Base-by-base conservation (phyloP, 1,139 yeast species). In the Ashbya aceris region DNA sequence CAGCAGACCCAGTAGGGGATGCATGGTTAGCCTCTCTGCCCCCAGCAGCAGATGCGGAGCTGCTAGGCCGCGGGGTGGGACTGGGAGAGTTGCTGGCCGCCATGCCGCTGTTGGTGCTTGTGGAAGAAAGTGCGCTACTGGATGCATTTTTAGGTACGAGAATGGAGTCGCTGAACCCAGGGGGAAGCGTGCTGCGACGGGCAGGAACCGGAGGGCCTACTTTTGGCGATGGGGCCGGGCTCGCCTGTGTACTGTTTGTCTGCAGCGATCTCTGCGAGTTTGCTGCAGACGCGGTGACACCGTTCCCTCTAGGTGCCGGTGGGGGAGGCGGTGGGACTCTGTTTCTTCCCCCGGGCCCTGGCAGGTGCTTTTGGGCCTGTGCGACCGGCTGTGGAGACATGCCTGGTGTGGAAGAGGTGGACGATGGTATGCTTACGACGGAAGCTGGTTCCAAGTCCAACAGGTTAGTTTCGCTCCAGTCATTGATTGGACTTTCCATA, bases 101-200 rank as follows among this genome's bases (percentile, higher is more conserved):
- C n/a, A 4, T n/a, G 17, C n/a, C 17, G 29, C 29, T 34, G n/a
- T 11, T 10, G n/a, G 27, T 23, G n/a, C 14, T 34, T 3, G 52
- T 44, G 11, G 46, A 31, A 26, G 46, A 37, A 35, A 45, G 41
- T 33, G 49, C 31, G 4, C 36, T 29, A 11, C 43, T 40, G 7
- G 46, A 7, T 2, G 37, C 40, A 30, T 47, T 56, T 39, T 50
- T 55, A 11, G 62, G 62, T 2, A 58, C 56, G 36, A 58, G 40
- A 4, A 58, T 44, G 5, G 49, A 39, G 14, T 46, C 51, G 38
- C 49, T 50, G 41, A 55, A 58, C 1, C 62, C 62, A n/a, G 62
- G 62, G 8, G 62, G 62, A 9, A 50, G 45, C n/a, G 48, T 33
- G 14, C 49, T 41, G 39, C 55, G 51, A 42, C 61, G 51, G 4